These are phyloP conservation scores for Yamadazyma conglobata DNA, from an alignment of 1,139 yeast species.

Conservation along the genomic window DNA sequence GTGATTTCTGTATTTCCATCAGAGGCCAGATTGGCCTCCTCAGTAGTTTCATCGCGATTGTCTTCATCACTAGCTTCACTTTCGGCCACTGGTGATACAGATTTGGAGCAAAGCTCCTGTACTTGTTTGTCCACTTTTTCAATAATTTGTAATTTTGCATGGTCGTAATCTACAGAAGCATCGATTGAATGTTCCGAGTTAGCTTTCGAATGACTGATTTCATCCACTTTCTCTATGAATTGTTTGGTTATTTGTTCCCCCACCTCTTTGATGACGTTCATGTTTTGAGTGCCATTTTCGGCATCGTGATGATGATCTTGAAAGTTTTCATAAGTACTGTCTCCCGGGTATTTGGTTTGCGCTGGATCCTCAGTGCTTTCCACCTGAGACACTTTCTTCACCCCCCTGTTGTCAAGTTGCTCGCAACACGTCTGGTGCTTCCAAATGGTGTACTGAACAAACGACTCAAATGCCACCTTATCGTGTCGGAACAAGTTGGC, in stretches of 20 bases:
- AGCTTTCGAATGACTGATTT: constrained; percentile 14
- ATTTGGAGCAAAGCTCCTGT: constrained; percentile 13
- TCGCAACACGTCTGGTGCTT: constrained; percentile 16
- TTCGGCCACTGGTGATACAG: constrained; percentile 11
- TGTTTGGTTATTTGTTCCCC: constrained; percentile 16
- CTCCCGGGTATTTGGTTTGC: too few relatives aligned
- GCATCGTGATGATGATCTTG: too few relatives aligned
- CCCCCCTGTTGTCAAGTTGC: too few relatives aligned
- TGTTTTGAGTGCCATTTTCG: too few relatives aligned
- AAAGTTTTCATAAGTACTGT: too few relatives aligned
- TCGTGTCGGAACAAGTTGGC: constrained; percentile 69
- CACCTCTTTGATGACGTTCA: constrained; percentile 13
- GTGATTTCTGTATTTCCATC: too few relatives aligned
- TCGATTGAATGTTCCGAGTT: constrained; percentile 10
- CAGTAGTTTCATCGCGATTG: too few relatives aligned
- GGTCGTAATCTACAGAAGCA: constrained; percentile 7
- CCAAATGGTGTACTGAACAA: constrained; percentile 61
- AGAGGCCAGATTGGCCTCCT: too few relatives aligned
- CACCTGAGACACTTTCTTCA: too few relatives aligned
- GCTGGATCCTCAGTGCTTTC: too few relatives aligned
- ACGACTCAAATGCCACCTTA: constrained; percentile 52
- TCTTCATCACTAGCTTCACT: background rate
- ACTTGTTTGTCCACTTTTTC: constrained; percentile 16
- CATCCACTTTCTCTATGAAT: constrained; percentile 16
- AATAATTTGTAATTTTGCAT: constrained; percentile 14